Conservation (phyloP, 371 early-diverging fungal genomes). For the Mortierella sp. region DNA sequence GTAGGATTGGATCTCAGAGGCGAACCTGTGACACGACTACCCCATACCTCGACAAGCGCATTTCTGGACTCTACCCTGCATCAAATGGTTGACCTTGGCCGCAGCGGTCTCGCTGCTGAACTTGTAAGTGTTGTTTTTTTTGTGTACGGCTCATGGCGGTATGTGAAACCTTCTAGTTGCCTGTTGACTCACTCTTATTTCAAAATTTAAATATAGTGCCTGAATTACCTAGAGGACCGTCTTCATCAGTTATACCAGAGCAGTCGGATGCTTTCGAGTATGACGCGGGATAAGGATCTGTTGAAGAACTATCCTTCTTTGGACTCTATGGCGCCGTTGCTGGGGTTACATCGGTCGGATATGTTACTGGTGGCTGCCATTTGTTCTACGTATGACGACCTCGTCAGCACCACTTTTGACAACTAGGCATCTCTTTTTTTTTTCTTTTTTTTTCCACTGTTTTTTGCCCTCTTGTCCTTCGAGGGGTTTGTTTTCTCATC, state of each 20-base stretch:
- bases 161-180: neutral
- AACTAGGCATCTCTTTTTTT: neutral
- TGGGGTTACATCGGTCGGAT: slow-evolving; percentile 55
- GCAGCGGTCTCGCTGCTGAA: slow-evolving; percentile 40
- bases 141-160: neutral
- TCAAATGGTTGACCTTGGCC: slow-evolving; percentile 33
- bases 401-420: slow-evolving; percentile 20
- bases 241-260: slow-evolving; percentile 41
- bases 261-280: slow-evolving; percentile 35
- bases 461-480: neutral
- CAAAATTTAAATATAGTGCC: slow-evolving; percentile 19
- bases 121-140: slow-evolving; percentile 18
- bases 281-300: slow-evolving; percentile 33
- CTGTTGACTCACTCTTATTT: neutral
- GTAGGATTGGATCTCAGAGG: slow-evolving; percentile 22
- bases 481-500: neutral
- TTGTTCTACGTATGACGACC: slow-evolving; percentile 51
- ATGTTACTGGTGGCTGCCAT: slow-evolving; percentile 39
- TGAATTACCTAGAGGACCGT: slow-evolving; percentile 51
- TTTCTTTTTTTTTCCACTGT: neutral
- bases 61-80: slow-evolving; percentile 46
- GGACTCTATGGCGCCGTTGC: slow-evolving; percentile 38
- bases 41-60: slow-evolving; percentile 28
- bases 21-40: slow-evolving; percentile 31
- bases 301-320: slow-evolving; percentile 23